These are phyloP conservation scores for Conticribra guillardii DNA, from an alignment of 108 stramenopile species.

Conservation along the genomic window DNA sequence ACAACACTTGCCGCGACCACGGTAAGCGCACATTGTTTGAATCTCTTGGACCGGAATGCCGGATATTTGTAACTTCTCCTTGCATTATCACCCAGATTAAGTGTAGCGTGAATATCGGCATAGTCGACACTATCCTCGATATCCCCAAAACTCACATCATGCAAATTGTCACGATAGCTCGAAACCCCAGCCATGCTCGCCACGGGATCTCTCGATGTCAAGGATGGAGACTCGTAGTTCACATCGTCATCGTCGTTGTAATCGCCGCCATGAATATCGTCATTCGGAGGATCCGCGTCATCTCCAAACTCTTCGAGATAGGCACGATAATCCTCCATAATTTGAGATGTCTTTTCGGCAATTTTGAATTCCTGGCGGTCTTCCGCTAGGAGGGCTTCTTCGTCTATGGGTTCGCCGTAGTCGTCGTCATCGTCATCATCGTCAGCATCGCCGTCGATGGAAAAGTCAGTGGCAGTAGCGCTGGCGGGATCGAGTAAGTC, in stretches of 20 bases:
- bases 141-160: too few species aligned
- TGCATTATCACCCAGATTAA: not conserved
- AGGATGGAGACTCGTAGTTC: not conserved
- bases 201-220: not conserved
- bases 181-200: not conserved
- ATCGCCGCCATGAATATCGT: too few species aligned
- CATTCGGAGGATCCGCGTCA: too few species aligned
- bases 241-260: not conserved
- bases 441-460: not conserved
- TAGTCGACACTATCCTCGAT: not conserved
- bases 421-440: constrained; percentile 2
- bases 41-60: constrained; percentile 1
- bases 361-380: not conserved
- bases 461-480: not conserved
- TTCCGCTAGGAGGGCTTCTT: too few species aligned
- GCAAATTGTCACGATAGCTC: too few species aligned
- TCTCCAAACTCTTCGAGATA: not conserved
- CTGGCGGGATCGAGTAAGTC: not conserved
- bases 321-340: not conserved
- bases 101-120: not conserved
- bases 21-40: constrained; percentile 4
- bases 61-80: constrained; percentile 11
- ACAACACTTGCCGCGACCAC: not conserved
- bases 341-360: not conserved
- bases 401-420: not conserved